These are phyloP conservation scores for Leavenworthia alabamica DNA, from an alignment of 345 rosid genomes.

Conservation along the genomic window DNA sequence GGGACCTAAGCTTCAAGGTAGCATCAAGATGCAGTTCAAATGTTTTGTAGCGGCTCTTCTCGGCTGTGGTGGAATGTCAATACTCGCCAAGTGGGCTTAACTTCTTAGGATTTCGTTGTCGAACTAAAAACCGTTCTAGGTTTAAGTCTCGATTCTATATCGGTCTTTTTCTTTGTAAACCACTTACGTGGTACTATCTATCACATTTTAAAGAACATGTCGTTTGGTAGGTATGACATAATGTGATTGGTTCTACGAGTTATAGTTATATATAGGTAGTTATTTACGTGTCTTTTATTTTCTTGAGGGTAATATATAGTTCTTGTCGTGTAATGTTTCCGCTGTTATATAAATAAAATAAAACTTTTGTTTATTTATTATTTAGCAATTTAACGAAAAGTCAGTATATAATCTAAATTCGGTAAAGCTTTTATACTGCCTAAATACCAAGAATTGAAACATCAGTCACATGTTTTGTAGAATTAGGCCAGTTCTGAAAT, in stretches of 20 bases:
- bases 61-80: slow-evolving; percentile 70
- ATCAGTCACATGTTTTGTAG: not conserved
- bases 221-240: not conserved
- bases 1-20: slow-evolving; percentile 64
- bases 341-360: slow-evolving; percentile 1
- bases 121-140: slow-evolving; percentile 14
- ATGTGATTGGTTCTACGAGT: slow-evolving; percentile 4
- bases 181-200: not conserved
- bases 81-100: slow-evolving; percentile 78
- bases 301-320: not conserved
- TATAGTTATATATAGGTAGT: too few species aligned
- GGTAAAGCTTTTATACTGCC: not conserved
- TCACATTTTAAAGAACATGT: slow-evolving; percentile 6
- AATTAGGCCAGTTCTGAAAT: not conserved
- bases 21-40: slow-evolving; percentile 54
- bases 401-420: not conserved
- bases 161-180: not conserved
- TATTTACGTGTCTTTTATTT: not conserved
- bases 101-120: slow-evolving; percentile 7
- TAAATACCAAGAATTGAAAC: not conserved
- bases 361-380: not conserved
- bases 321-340: slow-evolving; percentile 12
- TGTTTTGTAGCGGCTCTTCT: slow-evolving; percentile 48
- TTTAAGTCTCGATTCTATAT: slow-evolving; percentile 14
- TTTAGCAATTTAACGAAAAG: not conserved